Evolutionary conservation across 176 grass and related monocot genomes (phyloP).

Genomic region (Tillandsia fasciculata): DNA sequence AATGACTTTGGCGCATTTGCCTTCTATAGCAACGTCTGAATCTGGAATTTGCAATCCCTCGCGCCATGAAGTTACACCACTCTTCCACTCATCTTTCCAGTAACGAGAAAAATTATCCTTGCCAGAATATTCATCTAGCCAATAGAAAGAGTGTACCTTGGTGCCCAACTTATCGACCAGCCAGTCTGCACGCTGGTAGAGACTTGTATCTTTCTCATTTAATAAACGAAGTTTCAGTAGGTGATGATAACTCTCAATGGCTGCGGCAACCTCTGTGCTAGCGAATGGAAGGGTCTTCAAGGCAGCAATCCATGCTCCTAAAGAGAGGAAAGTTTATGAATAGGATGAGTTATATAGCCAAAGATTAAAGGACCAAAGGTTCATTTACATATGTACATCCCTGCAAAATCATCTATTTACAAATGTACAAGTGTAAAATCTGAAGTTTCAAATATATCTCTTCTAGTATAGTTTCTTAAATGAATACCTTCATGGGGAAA

Average conservation of each 20-base stretch:
- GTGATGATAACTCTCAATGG: slow-evolving; percentile 81
- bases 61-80: slow-evolving; percentile 47
- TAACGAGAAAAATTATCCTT: slow-evolving; percentile 75
- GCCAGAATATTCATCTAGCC: slow-evolving; percentile 72
- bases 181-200: slow-evolving; percentile 73
- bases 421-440: too few relatives aligned
- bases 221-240: slow-evolving; percentile 70
- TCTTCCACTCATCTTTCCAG: slow-evolving; percentile 78
- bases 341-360: too few relatives aligned
- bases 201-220: slow-evolving; percentile 48
- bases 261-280: slow-evolving; percentile 56
- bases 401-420: too few relatives aligned
- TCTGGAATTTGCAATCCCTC: slow-evolving; percentile 58
- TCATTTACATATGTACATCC: too few relatives aligned
- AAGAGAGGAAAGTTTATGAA: slow-evolving; percentile 8
- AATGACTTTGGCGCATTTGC: slow-evolving; percentile 49
- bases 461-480: too few relatives aligned
- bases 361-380: too few relatives aligned
- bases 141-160: slow-evolving; percentile 88
- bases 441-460: too few relatives aligned
- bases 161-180: slow-evolving; percentile 73
- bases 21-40: slow-evolving; percentile 45
- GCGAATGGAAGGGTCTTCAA: slow-evolving; percentile 60
- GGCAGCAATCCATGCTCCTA: slow-evolving; percentile 51
- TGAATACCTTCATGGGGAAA: too few relatives aligned